Percentiles rank a stretch among this genome's conserved stretches.
Evolutionary conservation across 2,329 filamentous ascomycete species (phyloP).

Genomic region (Penicillium sp.): DNA sequence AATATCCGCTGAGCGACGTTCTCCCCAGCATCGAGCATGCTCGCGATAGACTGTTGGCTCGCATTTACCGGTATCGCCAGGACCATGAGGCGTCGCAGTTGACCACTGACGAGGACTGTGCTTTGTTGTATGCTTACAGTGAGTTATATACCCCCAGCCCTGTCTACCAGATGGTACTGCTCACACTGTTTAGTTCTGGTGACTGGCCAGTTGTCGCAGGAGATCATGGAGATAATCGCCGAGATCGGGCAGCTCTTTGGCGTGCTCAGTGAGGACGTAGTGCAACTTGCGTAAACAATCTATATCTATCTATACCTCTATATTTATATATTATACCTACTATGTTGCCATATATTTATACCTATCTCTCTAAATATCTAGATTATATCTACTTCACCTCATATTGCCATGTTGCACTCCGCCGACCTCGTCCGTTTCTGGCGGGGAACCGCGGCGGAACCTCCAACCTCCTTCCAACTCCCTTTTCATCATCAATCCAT

Average conservation of each 20-base stretch:
- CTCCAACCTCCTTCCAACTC: slow-evolving; percentile 32
- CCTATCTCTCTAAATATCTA: too few species aligned
- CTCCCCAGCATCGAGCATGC: slow-evolving; percentile 81
- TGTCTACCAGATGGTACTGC: too few species aligned
- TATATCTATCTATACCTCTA: background rate
- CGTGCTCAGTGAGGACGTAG: slow-evolving; percentile 63
- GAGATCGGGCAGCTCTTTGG: slow-evolving; percentile 66
- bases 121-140: slow-evolving; percentile 89
- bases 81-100: slow-evolving; percentile 58
- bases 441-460: slow-evolving; percentile 33
- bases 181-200: slow-evolving; percentile 56
- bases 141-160: slow-evolving; percentile 31
- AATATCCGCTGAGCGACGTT: slow-evolving; percentile 89
- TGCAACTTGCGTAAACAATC: slow-evolving; percentile 55
- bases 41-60: slow-evolving; percentile 80
- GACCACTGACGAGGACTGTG: slow-evolving; percentile 71
- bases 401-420: slow-evolving; percentile 6
- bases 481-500: slow-evolving; percentile 31
- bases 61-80: slow-evolving; percentile 84
- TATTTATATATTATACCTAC: too few species aligned
- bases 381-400: too few species aligned
- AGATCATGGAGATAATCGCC: slow-evolving; percentile 58
- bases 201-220: slow-evolving; percentile 62
- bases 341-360: too few species aligned
- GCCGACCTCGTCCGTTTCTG: slow-evolving; percentile 27